Base-by-base conservation (phyloP, 1,284 basidiomycete genomes). In the Ganoderma lucidum region DNA sequence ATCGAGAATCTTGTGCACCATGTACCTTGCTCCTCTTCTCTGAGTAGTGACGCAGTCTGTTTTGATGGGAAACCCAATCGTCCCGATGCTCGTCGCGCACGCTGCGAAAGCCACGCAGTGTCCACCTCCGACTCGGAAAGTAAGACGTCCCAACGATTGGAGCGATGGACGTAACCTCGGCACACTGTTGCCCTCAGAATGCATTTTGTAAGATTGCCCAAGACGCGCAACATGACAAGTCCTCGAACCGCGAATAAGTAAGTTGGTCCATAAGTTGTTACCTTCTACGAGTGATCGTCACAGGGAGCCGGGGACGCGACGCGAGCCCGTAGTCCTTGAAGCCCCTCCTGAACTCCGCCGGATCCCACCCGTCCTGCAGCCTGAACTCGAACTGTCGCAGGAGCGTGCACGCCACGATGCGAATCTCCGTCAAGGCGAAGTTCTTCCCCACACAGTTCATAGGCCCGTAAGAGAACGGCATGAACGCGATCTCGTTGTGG, bases 391-490 rank as follows among this genome's bases (percentile, higher is more conserved):
- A 51, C 58, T 37, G 37, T 30, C 63, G 62, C 67, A 64, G 19
- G 32, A 68, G 35, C 37, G 59, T 55, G 41, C 44, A 51, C 17
- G 63, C 67, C 32, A 63, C 73, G 56, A 73, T 72, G 9, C 75
- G 69, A 6, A 67, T 62, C 65, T 67, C 65, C 17, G 51, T 70
- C 69, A 75, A 30, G 12, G 80, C 80, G 30, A 80, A 72, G 62
- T 71, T 70, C 67, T 78, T 78, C 0, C 79, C 80, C 3, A 77
- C 77, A 69, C 80, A 80, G 67, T 74, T 78, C 51, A 75, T 66
- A 5, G 76, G 71, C 3, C 78, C 79, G 64, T 64, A 70, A 12
- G 75, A 76, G 72, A 79, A 79, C 6, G 78, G 77, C 9, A 77
- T 65, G 68, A 73, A 80, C 6, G 76, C 78, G 56, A 53, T 62